A percentile compares a stretch with the other conserved stretches of the same genome.
Conservation (phyloP, 1,284 basidiomycete species). For the Apiotrichum siamense region DNA sequence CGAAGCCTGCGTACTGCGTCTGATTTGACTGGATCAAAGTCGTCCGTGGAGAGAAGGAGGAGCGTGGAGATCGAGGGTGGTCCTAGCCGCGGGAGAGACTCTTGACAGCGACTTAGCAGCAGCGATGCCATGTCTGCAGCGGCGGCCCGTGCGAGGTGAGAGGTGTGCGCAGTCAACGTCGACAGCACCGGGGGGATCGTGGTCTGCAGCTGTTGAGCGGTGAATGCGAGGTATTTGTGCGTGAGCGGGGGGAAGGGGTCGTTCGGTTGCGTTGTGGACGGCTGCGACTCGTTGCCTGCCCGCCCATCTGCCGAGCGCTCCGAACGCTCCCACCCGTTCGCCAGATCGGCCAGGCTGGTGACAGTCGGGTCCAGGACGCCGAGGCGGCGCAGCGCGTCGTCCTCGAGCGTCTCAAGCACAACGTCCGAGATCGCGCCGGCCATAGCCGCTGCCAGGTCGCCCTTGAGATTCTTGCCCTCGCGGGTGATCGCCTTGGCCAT, state of each 20-base stretch:
- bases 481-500: slow-evolving; percentile 59
- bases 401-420: slow-evolving; percentile 52
- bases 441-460: slow-evolving; percentile 50
- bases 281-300: background rate
- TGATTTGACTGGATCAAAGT: slow-evolving; percentile 62
- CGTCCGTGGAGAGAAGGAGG: slow-evolving; percentile 36
- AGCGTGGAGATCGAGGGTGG: slow-evolving; percentile 56
- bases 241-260: slow-evolving; percentile 42
- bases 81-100: slow-evolving; percentile 65
- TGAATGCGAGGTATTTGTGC: slow-evolving; percentile 45
- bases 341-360: slow-evolving; percentile 37
- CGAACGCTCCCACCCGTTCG: slow-evolving; percentile 27
- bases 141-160: slow-evolving; percentile 39
- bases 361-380: slow-evolving; percentile 54
- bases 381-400: slow-evolving; percentile 57
- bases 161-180: slow-evolving; percentile 33
- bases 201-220: slow-evolving; percentile 39
- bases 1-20: slow-evolving; percentile 54
- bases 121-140: slow-evolving; percentile 53
- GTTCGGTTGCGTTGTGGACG: background rate
- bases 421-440: slow-evolving; percentile 56
- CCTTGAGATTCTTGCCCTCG: slow-evolving; percentile 38
- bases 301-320: no score
- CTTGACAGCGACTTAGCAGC: slow-evolving; percentile 56
- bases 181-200: slow-evolving; percentile 41